Evolutionary conservation across 202 grass and related monocot genomes (phyloP).

Genomic region (Carex arenaria): DNA sequence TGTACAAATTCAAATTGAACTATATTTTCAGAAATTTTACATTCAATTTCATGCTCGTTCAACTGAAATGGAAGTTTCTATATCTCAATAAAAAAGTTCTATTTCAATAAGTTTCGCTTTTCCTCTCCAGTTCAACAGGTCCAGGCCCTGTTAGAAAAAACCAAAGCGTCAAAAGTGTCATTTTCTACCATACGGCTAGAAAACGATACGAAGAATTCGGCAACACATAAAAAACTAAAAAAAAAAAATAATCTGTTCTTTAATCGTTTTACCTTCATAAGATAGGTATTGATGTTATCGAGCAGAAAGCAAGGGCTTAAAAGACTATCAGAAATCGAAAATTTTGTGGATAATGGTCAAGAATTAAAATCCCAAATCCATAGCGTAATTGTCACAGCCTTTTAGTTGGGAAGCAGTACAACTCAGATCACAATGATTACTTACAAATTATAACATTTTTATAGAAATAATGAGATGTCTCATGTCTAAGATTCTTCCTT

Average conservation of each 20-base stretch:
- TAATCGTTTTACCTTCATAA: not conserved
- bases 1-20: no score
- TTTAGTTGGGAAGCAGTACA: not conserved
- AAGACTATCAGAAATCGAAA: not conserved
- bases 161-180: not conserved
- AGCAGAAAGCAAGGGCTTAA: not conserved
- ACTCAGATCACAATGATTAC: not conserved
- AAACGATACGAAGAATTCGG: not conserved
- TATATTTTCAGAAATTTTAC: no score
- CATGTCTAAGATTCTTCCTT: not conserved
- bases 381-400: not conserved
- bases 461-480: not conserved
- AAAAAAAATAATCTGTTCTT: not conserved
- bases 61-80: no score
- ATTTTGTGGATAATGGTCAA: not conserved
- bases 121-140: no score
- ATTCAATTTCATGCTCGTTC: no score
- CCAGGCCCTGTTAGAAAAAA: not conserved
- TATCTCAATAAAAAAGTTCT: no score
- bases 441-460: not conserved
- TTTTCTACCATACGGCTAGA: not conserved
- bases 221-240: not conserved
- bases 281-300: no score
- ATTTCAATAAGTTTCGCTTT: no score
- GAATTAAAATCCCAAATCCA: not conserved